These are phyloP conservation scores for Takashimella koratensis DNA, from an alignment of 1,284 basidiomycete species.

Conservation along the genomic window DNA sequence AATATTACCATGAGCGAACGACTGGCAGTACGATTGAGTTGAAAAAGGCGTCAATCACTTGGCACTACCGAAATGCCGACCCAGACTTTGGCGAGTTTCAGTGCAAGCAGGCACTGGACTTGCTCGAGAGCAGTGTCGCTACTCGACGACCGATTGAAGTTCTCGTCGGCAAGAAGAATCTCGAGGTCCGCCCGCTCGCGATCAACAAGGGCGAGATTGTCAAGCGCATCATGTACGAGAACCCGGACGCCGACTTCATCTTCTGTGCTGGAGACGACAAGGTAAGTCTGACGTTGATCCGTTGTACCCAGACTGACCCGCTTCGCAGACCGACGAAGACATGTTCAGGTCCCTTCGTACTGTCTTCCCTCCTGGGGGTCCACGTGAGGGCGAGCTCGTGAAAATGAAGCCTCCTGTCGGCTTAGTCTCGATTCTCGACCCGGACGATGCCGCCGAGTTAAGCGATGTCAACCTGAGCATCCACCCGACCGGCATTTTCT, in stretches of 20 bases:
- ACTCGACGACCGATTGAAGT: conserved; percentile 89
- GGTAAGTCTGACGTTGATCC: conserved; percentile 53
- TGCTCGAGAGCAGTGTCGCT: conserved; percentile 87
- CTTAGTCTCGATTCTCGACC: conserved; percentile 55
- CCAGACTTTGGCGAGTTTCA: conserved; percentile 96
- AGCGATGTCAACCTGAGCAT: conserved; percentile 63
- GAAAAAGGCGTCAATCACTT: conserved; percentile 96
- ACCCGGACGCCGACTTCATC: conserved; percentile 90
- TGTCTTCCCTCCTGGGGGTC: conserved; percentile 51
- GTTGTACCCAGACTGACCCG: background rate
- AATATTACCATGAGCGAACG: conserved; percentile 93
- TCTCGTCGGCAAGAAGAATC: conserved; percentile 94
- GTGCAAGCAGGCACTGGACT: conserved; percentile 91
- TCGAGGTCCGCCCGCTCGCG: conserved; percentile 90
- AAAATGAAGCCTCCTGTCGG: conserved; percentile 69
- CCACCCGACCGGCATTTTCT: conserved; percentile 69
- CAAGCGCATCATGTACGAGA: conserved; percentile 83
- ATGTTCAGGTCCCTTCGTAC: conserved; percentile 83
- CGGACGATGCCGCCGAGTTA: conserved; percentile 47
- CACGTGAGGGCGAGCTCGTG: conserved; percentile 50
- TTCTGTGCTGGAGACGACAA: conserved; percentile 99
- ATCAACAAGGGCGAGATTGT: conserved; percentile 99
- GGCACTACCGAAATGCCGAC: conserved; percentile 92
- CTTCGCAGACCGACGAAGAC: conserved; percentile 77
- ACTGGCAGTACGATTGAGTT: conserved; percentile 93